Base-by-base conservation (phyloP, 2,329 filamentous ascomycete species). In the Didymellaceae sp. region DNA sequence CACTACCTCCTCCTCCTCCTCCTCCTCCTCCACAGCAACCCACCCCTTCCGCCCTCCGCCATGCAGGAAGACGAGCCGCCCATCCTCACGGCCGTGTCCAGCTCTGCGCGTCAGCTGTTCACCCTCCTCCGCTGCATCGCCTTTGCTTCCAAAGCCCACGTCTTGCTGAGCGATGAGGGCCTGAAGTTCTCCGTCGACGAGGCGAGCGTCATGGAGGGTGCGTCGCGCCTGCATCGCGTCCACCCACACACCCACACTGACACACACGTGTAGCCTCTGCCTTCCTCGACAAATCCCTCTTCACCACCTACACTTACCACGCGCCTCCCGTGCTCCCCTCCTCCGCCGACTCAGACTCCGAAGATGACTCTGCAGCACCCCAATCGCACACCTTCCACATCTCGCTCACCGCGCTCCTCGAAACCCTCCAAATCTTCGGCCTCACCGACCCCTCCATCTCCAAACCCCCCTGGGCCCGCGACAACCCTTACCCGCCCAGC, bases 401-500 rank as follows among this genome's bases (percentile, higher is more conserved):
- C 58, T 94, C 91, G 2, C 83, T 99, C 7, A 82, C 87, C 4
- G 90, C 93, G 14, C 82, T 99, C 3, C 84, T 99, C 44, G 94
- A 97, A 75, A 96, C 93, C 0, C 81, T 99, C 6, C 93, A 97
- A 67, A 97, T 99, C 40, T 96, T 99, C 66, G 91, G 91, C 40
- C 84, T 92, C 39, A 77, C 75, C 17, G 77, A 78, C 51, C 75
- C 77, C 9, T 63, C 59, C 46, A 74, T 60, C 54, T 65, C 48
- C 49, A 73, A 58, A 59, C 70, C 62, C 48, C 66, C 53, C 62
- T 75, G 66, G 75, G 74, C 61, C 41, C 74, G 55, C 70, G 74
- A 67, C 59, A 76, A 57, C 60, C 75, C 68, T 50, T 76, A 61
- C 63, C 75, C 68, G 81, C 85, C 72, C 78, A 85, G 46, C 76